Evolutionary conservation across 305 asterid species (phyloP).

Genomic region (Nicotiana rustica): DNA sequence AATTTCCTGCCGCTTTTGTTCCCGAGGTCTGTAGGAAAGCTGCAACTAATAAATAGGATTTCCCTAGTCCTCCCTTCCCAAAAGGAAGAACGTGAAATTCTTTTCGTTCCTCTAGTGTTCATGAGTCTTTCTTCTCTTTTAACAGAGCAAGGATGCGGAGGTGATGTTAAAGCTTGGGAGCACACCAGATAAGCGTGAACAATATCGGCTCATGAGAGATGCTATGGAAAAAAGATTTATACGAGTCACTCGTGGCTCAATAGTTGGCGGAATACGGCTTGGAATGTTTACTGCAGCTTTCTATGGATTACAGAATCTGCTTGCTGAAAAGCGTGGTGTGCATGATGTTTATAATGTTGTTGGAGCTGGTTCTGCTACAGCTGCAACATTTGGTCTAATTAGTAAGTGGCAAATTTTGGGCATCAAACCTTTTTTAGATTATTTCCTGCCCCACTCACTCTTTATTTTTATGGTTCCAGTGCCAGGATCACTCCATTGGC

Average conservation of each 20-base stretch:
- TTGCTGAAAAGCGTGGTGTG: conserved; percentile 86
- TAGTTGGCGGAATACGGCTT: conserved; percentile 93
- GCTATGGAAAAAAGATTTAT: conserved; percentile 96
- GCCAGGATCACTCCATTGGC: conserved; percentile 95
- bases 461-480: conserved; percentile 55
- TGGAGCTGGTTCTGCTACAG: conserved; percentile 96
- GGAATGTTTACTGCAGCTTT: conserved; percentile 93
- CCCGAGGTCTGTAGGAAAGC: not conserved
- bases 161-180: conserved; percentile 96
- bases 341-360: conserved; percentile 83
- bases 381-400: conserved; percentile 89
- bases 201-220: conserved; percentile 91
- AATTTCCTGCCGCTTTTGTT: conserved; percentile 4
- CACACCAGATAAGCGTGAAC: conserved; percentile 93
- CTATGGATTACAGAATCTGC: conserved; percentile 78
- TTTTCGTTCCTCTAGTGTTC: conserved; percentile 25
- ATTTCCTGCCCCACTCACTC: not conserved
- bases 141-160: conserved; percentile 96
- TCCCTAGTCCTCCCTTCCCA: not conserved
- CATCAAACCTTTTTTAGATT: conserved; percentile 32
- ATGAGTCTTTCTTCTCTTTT: conserved; percentile 34
- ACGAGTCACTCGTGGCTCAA: conserved; percentile 88
- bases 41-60: not conserved
- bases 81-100: not conserved
- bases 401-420: conserved; percentile 55